These are phyloP conservation scores for Phytophthora cryptogea DNA, from an alignment of 352 stramenopile genomes.

Conservation along the genomic window DNA sequence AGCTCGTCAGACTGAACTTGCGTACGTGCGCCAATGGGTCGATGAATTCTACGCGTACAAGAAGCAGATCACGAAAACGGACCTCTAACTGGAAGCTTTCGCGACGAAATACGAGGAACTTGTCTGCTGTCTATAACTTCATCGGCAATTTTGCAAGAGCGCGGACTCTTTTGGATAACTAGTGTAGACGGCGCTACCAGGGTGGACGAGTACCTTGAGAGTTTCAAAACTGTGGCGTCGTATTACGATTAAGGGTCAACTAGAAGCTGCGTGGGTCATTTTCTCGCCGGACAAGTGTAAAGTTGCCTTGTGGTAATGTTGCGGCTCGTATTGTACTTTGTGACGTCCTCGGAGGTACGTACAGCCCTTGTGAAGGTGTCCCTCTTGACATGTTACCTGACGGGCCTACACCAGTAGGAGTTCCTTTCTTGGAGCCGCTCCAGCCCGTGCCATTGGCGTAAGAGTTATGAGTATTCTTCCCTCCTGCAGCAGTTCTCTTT, in stretches of 20 bases:
- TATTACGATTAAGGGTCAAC: conserved; percentile 27
- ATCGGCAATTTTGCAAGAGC: background rate
- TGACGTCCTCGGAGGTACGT: conserved; percentile 47
- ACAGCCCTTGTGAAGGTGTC: conserved; percentile 31
- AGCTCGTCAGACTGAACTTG: conserved; percentile 45
- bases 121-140: background rate
- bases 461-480: conserved; percentile 16
- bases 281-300: conserved; percentile 28
- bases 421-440: conserved; percentile 28
- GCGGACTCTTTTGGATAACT: too few relatives aligned
- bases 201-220: background rate
- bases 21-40: conserved; percentile 57
- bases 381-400: conserved; percentile 22
- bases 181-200: background rate
- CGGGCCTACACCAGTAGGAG: conserved; percentile 3
- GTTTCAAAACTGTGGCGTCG: conserved; percentile 33
- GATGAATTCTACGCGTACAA: conserved; percentile 51
- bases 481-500: conserved; percentile 37
- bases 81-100: conserved; percentile 5
- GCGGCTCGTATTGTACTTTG: conserved; percentile 40
- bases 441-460: conserved; percentile 22
- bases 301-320: conserved; percentile 25
- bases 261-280: conserved; percentile 32
- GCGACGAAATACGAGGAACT: background rate
- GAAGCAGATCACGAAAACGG: conserved; percentile 4